These are phyloP conservation scores for Epichloe hybrida DNA, from an alignment of 2,329 filamentous ascomycete species.

Conservation along the genomic window DNA sequence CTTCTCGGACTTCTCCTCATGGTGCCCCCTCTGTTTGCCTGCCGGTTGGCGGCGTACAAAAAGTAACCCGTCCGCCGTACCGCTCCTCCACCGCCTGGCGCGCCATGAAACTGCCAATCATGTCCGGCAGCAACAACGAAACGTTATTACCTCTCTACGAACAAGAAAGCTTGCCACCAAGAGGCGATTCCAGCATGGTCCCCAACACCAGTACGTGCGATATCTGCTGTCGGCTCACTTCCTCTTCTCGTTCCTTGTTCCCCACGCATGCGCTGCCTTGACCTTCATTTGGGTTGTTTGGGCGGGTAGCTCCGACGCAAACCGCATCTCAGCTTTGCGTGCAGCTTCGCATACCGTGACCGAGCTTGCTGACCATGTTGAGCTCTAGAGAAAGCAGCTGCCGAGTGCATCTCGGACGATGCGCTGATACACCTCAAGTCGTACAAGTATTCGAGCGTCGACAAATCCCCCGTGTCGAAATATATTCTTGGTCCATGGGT, in stretches of 20 bases:
- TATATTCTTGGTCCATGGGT: slow-evolving; percentile 95
- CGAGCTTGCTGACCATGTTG: slow-evolving; percentile 1
- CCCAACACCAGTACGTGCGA: slow-evolving; percentile 21
- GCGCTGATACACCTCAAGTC: slow-evolving; percentile 80
- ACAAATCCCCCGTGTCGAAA: slow-evolving; percentile 86
- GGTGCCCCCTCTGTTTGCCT: no score
- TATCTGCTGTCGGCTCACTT: background rate
- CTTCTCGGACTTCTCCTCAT: no score
- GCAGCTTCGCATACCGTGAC: background rate
- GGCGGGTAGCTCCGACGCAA: background rate
- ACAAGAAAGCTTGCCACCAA: slow-evolving; percentile 12
- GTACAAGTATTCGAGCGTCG: slow-evolving; percentile 96
- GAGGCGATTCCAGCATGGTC: slow-evolving; percentile 18
- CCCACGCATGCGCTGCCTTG: background rate
- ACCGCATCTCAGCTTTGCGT: background rate
- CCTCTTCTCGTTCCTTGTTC: background rate
- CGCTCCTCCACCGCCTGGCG: slow-evolving; percentile 7
- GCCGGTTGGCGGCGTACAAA: background rate
- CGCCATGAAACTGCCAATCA: slow-evolving; percentile 10
- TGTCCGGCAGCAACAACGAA: slow-evolving; percentile 18
- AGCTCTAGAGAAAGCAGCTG: slow-evolving; percentile 35
- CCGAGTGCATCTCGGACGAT: slow-evolving; percentile 75
- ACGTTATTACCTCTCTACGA: slow-evolving; percentile 21
- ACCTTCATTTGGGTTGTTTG: background rate
- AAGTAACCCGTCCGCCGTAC: background rate